Evolutionary conservation across 345 rosid species (phyloP), one percentile per base, ranked within the genome.

Genomic region (Theobroma cacao): DNA sequence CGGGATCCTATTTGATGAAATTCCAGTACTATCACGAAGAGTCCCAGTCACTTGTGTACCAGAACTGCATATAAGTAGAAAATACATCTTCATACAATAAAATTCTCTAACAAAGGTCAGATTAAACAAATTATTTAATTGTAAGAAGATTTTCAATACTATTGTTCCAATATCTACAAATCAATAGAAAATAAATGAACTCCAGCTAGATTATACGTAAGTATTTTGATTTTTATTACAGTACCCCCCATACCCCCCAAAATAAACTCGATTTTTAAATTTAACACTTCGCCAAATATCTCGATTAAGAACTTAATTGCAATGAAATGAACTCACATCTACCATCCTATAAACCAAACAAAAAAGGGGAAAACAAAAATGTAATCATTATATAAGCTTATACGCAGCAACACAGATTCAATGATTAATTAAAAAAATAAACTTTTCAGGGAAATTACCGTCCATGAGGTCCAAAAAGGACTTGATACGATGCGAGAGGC

Each of bases 1-100:
- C 58, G 84, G 78, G 79, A 87, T 89, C 87, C 82, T 89, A 92
- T 74, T 78, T 30, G 87, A 80, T 12, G 92, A 82, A 69, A 85
- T 59, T 56, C 86, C 84, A 78, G 82, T 80, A 79, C 38, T 81
- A 85, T 59, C 79, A 80, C 77, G 78, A 71, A 79, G 60, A 85
- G 84, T 84, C 70, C 76, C 77, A 77, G 83, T 84, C 28, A 33
- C 82, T 86, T 33, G 89, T 72, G 84, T 82, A 83, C 81, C 63
- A 63, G 81, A 77, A 87, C 97, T 90, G 91, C 75, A 72, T 50
- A 72, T 82, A 69, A 75, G 58, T 60, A 72, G 2, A 60, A 75
- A 75, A 80, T 56, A 72, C 75, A 68, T 61, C 55, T 69, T 75
- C 76, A 65, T 18, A 56, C 67, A 34, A 84, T 34, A 63, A 50